A percentile compares a stretch with the other conserved stretches of the same genome.
Conservation (phyloP, 2,329 filamentous ascomycete genomes). For the Fragosphaeria purpurea region DNA sequence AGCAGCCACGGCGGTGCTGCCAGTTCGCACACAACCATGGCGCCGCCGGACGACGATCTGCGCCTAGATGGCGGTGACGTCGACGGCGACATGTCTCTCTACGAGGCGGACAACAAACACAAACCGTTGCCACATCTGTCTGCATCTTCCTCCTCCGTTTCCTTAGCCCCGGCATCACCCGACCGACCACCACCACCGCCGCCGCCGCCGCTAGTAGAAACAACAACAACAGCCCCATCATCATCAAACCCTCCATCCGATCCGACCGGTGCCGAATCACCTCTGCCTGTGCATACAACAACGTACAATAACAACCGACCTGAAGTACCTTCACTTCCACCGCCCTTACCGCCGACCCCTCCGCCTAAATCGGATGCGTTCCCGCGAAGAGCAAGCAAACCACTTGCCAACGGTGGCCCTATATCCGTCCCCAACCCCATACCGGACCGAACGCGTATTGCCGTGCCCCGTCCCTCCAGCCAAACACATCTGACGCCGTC, state of each 20-base stretch:
- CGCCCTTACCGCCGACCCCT: conserved; percentile 6
- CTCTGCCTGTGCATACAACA: background rate
- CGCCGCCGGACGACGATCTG: conserved; percentile 6
- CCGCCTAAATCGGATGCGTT: conserved; percentile 6
- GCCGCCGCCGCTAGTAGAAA: background rate
- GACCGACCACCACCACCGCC: conserved; percentile 1
- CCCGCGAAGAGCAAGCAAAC: background rate
- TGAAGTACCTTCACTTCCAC: conserved; percentile 4
- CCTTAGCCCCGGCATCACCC: background rate
- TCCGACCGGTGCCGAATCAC: background rate
- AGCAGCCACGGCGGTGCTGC: conserved; percentile 9
- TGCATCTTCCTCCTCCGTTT: conserved; percentile 3
- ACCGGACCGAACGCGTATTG: conserved; percentile 7
- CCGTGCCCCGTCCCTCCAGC: background rate
- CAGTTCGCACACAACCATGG: conserved; percentile 12
- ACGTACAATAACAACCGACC: background rate
- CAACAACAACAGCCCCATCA: background rate
- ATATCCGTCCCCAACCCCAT: conserved; percentile 10
- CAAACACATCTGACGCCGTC: background rate
- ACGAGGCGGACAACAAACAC: background rate
- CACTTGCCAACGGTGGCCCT: conserved; percentile 5
- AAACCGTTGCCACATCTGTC: background rate
- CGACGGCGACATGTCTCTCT: background rate
- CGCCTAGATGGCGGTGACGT: conserved; percentile 5
- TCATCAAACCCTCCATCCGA: background rate